Evolutionary conservation across 306 rosid species (phyloP).

Genomic region (Rosa multiflora): DNA sequence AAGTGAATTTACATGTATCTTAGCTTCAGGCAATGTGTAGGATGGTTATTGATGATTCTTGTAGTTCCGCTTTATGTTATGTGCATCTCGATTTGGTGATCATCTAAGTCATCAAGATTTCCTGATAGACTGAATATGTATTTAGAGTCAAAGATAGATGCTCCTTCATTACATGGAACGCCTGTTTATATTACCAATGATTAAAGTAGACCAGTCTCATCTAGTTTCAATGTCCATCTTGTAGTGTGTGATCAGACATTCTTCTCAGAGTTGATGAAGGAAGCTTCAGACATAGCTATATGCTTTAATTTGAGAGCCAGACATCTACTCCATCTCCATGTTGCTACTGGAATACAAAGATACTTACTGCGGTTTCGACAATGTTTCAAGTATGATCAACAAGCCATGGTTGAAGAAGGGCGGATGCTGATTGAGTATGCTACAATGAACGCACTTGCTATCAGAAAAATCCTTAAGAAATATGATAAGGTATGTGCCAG

Average conservation of each 20-base stretch:
- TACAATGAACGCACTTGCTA: constrained; percentile 79
- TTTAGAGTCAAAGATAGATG: neutral
- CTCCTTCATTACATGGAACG: neutral
- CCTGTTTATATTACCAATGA: neutral
- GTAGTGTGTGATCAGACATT: constrained; percentile 72
- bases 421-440: constrained; percentile 71
- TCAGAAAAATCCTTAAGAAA: constrained; percentile 90
- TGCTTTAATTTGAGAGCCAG: constrained; percentile 75
- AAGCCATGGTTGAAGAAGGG: constrained; percentile 62
- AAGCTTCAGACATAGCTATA: constrained; percentile 65
- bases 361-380: constrained; percentile 49
- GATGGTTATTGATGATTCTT: neutral
- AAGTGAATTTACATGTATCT: neutral
- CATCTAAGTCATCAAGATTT: neutral
- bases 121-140: neutral
- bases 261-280: constrained; percentile 83
- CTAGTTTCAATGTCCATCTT: constrained; percentile 14
- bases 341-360: constrained; percentile 71
- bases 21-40: neutral
- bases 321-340: constrained; percentile 79
- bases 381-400: constrained; percentile 67
- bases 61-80: neutral
- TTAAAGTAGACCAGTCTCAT: constrained; percentile 6
- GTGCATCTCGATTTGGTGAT: neutral
- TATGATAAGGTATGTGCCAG: constrained; percentile 73